A percentile compares a stretch with the other conserved stretches of the same genome.
Evolutionary conservation across 164 flowering plant species (phyloP).

Genomic region (Kingdonia uniflora): DNA sequence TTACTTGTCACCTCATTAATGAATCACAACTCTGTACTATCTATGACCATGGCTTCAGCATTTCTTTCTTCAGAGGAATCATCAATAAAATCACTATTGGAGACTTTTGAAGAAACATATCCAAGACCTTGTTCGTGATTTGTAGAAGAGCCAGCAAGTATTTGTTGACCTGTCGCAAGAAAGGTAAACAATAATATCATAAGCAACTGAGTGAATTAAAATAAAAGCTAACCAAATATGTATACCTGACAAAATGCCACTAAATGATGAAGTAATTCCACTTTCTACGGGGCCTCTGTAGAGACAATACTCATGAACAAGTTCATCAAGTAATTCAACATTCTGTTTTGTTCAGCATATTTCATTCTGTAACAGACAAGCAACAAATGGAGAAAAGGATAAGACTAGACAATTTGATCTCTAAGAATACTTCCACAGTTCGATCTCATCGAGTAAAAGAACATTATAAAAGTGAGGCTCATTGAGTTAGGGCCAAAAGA

Average conservation of each 20-base stretch:
- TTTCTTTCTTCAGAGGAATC: slow-evolving; percentile 28
- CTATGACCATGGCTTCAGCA: slow-evolving; percentile 24
- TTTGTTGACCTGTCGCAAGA: slow-evolving; percentile 23
- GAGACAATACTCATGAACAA: slow-evolving; percentile 88
- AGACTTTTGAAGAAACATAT: slow-evolving; percentile 28
- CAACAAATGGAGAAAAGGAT: background rate
- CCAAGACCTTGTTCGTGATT: slow-evolving; percentile 24
- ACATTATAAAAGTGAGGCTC: too few species aligned
- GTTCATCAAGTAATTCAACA: slow-evolving; percentile 71
- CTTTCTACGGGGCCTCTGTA: slow-evolving; percentile 90
- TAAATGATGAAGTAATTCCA: slow-evolving; percentile 21
- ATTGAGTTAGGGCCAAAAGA: too few species aligned
- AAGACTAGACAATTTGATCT: too few species aligned
- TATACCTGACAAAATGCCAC: slow-evolving; percentile 13
- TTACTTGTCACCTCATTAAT: slow-evolving; percentile 32
- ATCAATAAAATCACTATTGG: slow-evolving; percentile 19
- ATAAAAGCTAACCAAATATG: background rate
- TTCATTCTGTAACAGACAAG: slow-evolving; percentile 62
- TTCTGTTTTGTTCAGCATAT: slow-evolving; percentile 78
- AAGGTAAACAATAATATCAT: slow-evolving; percentile 5
- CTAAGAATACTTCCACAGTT: too few species aligned
- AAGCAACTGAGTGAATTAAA: background rate
- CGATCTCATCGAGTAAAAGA: too few species aligned
- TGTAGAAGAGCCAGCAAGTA: slow-evolving; percentile 16
- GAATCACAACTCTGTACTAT: slow-evolving; percentile 39